Conservation (phyloP, 2,329 filamentous ascomycete species). For the Aureobasidium sp. region DNA sequence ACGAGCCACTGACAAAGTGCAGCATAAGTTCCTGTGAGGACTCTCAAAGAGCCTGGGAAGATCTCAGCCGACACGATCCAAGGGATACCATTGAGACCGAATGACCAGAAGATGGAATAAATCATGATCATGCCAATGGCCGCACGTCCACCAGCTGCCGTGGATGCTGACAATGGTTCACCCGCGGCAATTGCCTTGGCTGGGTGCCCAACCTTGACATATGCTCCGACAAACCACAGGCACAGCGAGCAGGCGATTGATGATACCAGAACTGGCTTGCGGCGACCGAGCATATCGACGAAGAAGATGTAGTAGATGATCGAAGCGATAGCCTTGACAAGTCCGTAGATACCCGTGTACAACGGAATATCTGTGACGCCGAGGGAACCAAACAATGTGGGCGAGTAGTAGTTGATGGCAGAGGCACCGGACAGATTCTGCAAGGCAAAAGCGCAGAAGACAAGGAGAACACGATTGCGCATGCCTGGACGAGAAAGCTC, state of each 20-base stretch:
- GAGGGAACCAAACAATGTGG: slow-evolving; percentile 32
- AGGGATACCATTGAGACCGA: slow-evolving; percentile 36
- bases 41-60: slow-evolving; percentile 36
- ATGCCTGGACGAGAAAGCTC: slow-evolving; percentile 31
- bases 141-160: slow-evolving; percentile 32
- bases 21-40: slow-evolving; percentile 32
- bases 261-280: slow-evolving; percentile 32
- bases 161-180: slow-evolving; percentile 28
- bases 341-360: slow-evolving; percentile 33
- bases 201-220: slow-evolving; percentile 29
- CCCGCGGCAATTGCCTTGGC: slow-evolving; percentile 21
- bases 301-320: slow-evolving; percentile 35
- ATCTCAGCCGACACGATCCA: slow-evolving; percentile 41
- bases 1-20: slow-evolving; percentile 28
- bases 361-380: slow-evolving; percentile 27
- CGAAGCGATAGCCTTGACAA: slow-evolving; percentile 32
- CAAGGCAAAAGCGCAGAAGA: slow-evolving; percentile 23
- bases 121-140: slow-evolving; percentile 37
- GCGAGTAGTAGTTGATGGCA: slow-evolving; percentile 32
- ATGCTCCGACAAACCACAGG: slow-evolving; percentile 33
- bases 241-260: slow-evolving; percentile 32
- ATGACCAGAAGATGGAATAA: slow-evolving; percentile 34
- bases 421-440: slow-evolving; percentile 26
- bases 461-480: slow-evolving; percentile 27
- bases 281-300: slow-evolving; percentile 33